phyloP scores from a whole-genome alignment of 2,329 filamentous ascomycete genomes.

The Penicillium freii region DNA sequence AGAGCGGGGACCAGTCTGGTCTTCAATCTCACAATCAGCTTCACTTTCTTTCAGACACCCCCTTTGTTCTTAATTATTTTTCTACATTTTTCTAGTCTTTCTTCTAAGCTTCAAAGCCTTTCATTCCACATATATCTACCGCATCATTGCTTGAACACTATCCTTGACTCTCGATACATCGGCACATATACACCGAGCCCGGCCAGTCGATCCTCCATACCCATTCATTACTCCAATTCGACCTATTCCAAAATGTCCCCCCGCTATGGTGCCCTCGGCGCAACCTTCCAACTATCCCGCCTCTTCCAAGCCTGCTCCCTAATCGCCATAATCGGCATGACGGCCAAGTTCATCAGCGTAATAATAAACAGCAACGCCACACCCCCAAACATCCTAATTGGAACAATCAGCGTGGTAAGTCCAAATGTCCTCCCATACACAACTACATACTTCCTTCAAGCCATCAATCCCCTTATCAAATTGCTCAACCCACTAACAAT shows the following conservation, averaged over 20 bases:
- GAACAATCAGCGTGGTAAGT: conserved; percentile 76
- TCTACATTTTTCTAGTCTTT: neutral
- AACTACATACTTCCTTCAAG: neutral
- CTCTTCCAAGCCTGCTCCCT: conserved; percentile 69
- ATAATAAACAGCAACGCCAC: conserved; percentile 66
- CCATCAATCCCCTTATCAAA: neutral
- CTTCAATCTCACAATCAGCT: conserved; percentile 8
- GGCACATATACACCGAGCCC: neutral
- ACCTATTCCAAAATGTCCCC: conserved; percentile 22
- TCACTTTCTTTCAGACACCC: conserved; percentile 7
- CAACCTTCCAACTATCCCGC: conserved; percentile 73
- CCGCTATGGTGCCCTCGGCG: conserved; percentile 68
- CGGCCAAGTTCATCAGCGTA: conserved; percentile 75
- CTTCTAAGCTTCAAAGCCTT: neutral
- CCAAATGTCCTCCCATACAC: conserved; percentile 41
- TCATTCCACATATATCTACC: neutral
- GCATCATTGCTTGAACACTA: neutral
- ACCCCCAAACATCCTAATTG: conserved; percentile 71
- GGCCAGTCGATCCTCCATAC: neutral
- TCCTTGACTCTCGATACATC: neutral
- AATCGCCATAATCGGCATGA: conserved; percentile 74
- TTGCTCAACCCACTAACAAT: neutral
- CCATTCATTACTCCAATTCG: neutral
- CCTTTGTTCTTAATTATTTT: conserved; percentile 2
- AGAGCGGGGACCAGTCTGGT: conserved; percentile 2